Percentiles rank a stretch among this genome's conserved stretches.
Evolutionary conservation across 495 filamentous ascomycete genomes (phyloP).

Genomic region (Annulohypoxylon maeteangense): DNA sequence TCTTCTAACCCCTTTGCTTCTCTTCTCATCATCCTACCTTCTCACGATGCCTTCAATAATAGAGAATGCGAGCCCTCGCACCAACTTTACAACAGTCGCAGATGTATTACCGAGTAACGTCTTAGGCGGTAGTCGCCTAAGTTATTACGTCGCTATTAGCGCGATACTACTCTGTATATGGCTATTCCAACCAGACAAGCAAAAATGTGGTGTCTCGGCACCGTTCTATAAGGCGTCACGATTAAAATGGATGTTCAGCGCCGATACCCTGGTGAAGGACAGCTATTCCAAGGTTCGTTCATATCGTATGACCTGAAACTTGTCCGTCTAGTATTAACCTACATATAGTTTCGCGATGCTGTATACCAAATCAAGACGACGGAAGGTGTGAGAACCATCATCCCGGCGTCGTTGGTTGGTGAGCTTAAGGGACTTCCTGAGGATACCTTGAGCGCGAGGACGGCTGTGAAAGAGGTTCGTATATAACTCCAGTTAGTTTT

Average conservation of each 20-base stretch:
- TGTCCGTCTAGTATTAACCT: neutral
- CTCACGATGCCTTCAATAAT: slow-evolving; percentile 41
- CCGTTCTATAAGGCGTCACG: slow-evolving; percentile 50
- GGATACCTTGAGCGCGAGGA: slow-evolving; percentile 50
- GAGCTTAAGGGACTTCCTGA: slow-evolving; percentile 56
- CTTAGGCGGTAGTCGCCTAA: slow-evolving; percentile 35
- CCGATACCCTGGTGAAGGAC: slow-evolving; percentile 47
- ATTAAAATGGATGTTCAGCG: slow-evolving; percentile 53
- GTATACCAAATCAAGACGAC: slow-evolving; percentile 54
- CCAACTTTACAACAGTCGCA: slow-evolving; percentile 37
- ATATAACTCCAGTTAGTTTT: neutral
- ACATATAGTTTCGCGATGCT: slow-evolving; percentile 49
- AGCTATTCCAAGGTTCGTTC: slow-evolving; percentile 50
- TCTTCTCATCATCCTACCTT: neutral
- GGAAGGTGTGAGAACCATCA: slow-evolving; percentile 51
- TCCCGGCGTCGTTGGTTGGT: slow-evolving; percentile 48
- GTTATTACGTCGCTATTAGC: slow-evolving; percentile 47
- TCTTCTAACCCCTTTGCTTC: slow-evolving; percentile 14
- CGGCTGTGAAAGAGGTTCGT: slow-evolving; percentile 51
- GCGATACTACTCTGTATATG: slow-evolving; percentile 43
- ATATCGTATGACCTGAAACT: neutral
- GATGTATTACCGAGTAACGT: slow-evolving; percentile 33
- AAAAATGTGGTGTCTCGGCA: slow-evolving; percentile 36
- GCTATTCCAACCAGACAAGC: slow-evolving; percentile 39
- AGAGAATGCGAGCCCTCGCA: slow-evolving; percentile 34